A percentile compares a stretch with the other conserved stretches of the same genome.
Evolutionary conservation across 331 rosid species (phyloP).

Genomic region (Pyracantha coccinea): DNA sequence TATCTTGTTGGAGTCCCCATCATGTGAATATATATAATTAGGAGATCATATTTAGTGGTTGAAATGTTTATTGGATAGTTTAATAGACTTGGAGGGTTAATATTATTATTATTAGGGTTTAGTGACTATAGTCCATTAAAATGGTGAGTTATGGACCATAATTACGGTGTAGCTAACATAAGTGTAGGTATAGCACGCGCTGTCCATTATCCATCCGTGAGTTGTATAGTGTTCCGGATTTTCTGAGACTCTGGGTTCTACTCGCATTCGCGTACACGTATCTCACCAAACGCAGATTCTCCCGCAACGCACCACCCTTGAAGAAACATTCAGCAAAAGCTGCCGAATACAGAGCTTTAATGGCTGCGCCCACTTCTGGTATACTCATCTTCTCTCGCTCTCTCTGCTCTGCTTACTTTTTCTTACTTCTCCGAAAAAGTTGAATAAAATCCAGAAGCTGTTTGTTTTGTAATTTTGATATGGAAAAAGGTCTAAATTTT

Average conservation of each 20-base stretch:
- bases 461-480: neutral
- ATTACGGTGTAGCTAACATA: neutral
- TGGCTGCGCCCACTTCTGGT: slow-evolving; percentile 3
- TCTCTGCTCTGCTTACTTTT: neutral
- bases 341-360: neutral
- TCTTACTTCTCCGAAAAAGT: neutral
- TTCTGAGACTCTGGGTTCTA: neutral
- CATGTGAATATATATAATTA: too few relatives aligned
- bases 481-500: neutral
- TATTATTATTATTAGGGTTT: too few relatives aligned
- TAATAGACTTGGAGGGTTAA: too few relatives aligned
- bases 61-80: too few relatives aligned
- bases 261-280: neutral
- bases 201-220: neutral
- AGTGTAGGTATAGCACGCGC: neutral
- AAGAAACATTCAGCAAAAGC: neutral
- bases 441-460: neutral
- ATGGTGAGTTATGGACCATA: neutral
- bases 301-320: neutral
- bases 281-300: neutral
- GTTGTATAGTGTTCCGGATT: neutral
- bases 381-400: neutral
- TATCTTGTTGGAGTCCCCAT: too few relatives aligned
- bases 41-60: too few relatives aligned
- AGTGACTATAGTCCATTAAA: too few relatives aligned